Base-by-base conservation (phyloP, 1,284 basidiomycete species). In the Ganoderma lingzhi region DNA sequence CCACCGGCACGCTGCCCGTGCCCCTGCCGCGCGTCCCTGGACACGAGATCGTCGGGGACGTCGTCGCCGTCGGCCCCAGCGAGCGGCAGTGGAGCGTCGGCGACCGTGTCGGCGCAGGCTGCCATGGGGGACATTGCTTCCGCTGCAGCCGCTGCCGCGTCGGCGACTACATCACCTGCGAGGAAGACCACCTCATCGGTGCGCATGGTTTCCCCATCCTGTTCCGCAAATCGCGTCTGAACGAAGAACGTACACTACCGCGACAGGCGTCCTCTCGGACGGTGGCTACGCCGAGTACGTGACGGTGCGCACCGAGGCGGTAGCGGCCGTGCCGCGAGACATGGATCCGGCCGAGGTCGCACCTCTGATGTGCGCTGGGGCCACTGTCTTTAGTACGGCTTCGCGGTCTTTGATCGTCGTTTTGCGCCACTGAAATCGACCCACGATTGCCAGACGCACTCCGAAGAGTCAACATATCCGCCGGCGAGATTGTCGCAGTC, bases 341-440 rank as follows among this genome's bases (percentile, higher is more conserved):
- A 74, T 80, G 23, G 79, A 81, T 37, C 79, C 81, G 1, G 80
- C 78, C n/a, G 77, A 83, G 67, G 77, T 79, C 28, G 83, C 81
- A 6, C 83, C 83, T 17, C 73, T 84, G 3, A 74, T 83, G 66
- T 85, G 81, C 68, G 81, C 82, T 10, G 83, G 83, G 45, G 68
- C 75, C 8, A 77, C 77, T 3, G 69, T 69, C 5, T 78, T 76
- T 74, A 82, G 76, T 76, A 56, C 6, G 73, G 48, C 14, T 8
- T 8, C 53, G 8, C 10, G 9, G 14, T 28, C 10, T 17, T 30
- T 37, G 2, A 28, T 3, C 14, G 12, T 12, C 8, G 37, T 41
- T 41, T 44, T 15, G 45, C 6, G 32, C 32, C 14, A 12, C 30
- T 42, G 12, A 41, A 14, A 48, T 1, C 58, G 17, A 45, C 17